Percentiles rank a stretch among this genome's conserved stretches.
phyloP scores from a whole-genome alignment of 2,329 filamentous ascomycete species.

The Diaporthe batatas region DNA sequence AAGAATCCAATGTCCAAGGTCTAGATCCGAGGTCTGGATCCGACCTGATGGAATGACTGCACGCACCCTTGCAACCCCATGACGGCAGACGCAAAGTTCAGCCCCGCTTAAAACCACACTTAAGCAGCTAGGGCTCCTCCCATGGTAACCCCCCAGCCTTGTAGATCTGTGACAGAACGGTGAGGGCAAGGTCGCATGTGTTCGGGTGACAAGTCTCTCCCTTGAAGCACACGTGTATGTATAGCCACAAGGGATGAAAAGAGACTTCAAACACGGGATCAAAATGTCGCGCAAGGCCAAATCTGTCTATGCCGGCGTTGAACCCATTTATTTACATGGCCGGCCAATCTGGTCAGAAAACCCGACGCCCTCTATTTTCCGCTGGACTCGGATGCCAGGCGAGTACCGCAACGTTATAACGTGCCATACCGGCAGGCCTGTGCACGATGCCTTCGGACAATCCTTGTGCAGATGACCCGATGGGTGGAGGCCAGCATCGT shows the following conservation, averaged over 20 bases:
- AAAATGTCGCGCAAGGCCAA: neutral
- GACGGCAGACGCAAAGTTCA: constrained; percentile 10
- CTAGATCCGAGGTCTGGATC: constrained; percentile 18
- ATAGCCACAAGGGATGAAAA: neutral
- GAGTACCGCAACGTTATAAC: neutral
- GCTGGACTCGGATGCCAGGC: neutral
- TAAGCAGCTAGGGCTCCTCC: neutral
- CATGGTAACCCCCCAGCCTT: neutral
- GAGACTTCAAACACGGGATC: neutral
- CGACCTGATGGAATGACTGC: constrained; percentile 18
- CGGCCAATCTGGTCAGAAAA: neutral
- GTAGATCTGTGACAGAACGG: neutral
- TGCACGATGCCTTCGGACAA: neutral
- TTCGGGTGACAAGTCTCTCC: constrained; percentile 6
- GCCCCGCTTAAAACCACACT: constrained; percentile 23
- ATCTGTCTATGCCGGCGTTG: neutral
- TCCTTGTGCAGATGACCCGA: constrained; percentile 29
- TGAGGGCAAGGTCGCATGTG: neutral
- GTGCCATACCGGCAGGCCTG: neutral
- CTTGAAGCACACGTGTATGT: constrained; percentile 21
- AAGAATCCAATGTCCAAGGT: constrained; percentile 1
- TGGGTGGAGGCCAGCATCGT: neutral
- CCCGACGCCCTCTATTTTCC: neutral
- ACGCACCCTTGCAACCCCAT: neutral
- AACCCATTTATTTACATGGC: neutral